Conservation (phyloP, 768 basidiomycete genomes). For the Mycena kentingensis region DNA sequence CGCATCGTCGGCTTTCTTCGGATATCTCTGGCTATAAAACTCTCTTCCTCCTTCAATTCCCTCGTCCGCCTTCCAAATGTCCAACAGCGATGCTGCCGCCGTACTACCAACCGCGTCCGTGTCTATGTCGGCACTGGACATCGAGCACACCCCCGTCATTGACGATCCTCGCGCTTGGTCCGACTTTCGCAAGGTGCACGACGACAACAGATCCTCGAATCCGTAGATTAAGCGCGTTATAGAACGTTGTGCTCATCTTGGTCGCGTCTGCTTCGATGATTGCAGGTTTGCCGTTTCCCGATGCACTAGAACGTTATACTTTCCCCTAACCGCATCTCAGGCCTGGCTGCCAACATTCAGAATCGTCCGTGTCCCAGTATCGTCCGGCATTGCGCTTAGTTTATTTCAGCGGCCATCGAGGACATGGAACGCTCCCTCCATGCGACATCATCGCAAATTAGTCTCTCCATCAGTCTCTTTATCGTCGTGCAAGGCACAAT, state of each 20-base stretch:
- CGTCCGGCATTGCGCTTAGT: neutral
- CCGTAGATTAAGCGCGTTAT: neutral
- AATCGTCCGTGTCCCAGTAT: conserved; percentile 46
- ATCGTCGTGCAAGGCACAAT: conserved; percentile 69
- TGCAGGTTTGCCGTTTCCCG: no score
- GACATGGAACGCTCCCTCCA: conserved; percentile 61
- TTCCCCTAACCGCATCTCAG: no score
- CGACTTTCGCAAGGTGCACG: conserved; percentile 49
- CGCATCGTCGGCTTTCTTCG: conserved; percentile 22
- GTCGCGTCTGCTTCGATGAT: conserved; percentile 58
- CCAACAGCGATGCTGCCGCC: no score
- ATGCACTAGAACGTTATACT: no score
- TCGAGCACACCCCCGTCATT: conserved; percentile 54
- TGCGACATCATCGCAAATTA: conserved; percentile 62
- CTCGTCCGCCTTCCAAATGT: neutral
- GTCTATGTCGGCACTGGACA: conserved; percentile 34
- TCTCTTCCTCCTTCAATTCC: no score
- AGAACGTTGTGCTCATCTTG: conserved; percentile 49
- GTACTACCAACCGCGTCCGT: neutral
- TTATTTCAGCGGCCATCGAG: conserved; percentile 56
- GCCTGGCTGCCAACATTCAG: conserved; percentile 60
- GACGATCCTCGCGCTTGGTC: conserved; percentile 70
- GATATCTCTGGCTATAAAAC: neutral
- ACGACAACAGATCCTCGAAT: neutral
- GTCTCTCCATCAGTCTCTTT: conserved; percentile 70